These are phyloP conservation scores for Cardamine chenopodiifolia DNA, from an alignment of 345 rosid genomes.

Conservation along the genomic window DNA sequence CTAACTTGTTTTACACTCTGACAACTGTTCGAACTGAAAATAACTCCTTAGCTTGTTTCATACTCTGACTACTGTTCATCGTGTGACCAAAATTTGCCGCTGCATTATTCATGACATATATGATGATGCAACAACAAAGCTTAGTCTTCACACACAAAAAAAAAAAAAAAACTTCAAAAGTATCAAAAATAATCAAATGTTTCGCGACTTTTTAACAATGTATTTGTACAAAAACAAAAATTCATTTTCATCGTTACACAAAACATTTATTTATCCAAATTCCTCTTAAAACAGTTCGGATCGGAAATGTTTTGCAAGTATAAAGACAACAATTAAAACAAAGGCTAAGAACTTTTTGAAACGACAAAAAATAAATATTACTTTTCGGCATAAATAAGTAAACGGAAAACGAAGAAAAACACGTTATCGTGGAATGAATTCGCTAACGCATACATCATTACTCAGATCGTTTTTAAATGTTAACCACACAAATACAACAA, in stretches of 20 bases:
- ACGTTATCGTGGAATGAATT: conserved; percentile 28
- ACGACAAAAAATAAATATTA: not conserved
- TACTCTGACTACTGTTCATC: not conserved
- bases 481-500: conserved; percentile 24
- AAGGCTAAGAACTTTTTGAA: not conserved
- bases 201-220: not conserved
- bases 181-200: not conserved
- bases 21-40: too few relatives aligned
- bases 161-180: too few relatives aligned
- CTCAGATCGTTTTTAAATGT: not conserved
- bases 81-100: not conserved
- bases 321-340: not conserved
- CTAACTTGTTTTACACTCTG: not conserved
- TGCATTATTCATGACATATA: not conserved
- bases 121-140: not conserved
- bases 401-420: conserved; percentile 13
- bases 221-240: too few relatives aligned
- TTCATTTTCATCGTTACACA: too few relatives aligned
- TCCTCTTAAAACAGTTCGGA: not conserved
- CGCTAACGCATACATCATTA: not conserved
- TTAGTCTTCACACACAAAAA: too few relatives aligned
- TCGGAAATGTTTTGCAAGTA: not conserved
- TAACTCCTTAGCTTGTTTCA: too few relatives aligned
- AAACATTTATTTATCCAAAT: too few relatives aligned
- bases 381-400: not conserved